phyloP scores from a whole-genome alignment of 345 rosid genomes.

The Citrus inodora region DNA sequence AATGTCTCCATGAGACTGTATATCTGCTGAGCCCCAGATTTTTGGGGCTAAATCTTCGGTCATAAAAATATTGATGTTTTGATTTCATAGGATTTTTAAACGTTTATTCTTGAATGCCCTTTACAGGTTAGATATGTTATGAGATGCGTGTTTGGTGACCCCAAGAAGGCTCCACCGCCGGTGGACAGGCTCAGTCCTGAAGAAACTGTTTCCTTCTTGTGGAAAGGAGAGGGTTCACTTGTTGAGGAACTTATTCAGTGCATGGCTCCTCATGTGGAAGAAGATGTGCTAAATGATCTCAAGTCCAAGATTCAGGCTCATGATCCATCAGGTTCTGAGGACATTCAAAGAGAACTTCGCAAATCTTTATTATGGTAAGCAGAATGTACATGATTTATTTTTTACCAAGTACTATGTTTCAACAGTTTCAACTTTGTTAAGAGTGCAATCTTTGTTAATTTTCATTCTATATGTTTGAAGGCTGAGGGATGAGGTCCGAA shows the following conservation, averaged over 20 bases:
- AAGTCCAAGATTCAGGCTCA: conserved; percentile 64
- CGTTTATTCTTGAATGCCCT: conserved; percentile 1
- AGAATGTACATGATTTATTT: conserved; percentile 13
- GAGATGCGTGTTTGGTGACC: conserved; percentile 88
- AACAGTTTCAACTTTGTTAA: conserved; percentile 1
- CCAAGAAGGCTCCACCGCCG: conserved; percentile 96
- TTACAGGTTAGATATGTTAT: conserved; percentile 92
- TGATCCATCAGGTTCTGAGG: conserved; percentile 67
- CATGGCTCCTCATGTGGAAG: conserved; percentile 76
- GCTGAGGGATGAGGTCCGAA: conserved; percentile 93
- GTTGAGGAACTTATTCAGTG: conserved; percentile 85
- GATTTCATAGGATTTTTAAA: not conserved
- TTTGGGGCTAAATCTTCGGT: conserved; percentile 5
- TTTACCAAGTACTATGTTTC: conserved; percentile 1
- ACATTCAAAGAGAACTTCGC: conserved; percentile 67
- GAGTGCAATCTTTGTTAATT: not conserved
- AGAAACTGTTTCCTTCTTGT: conserved; percentile 64
- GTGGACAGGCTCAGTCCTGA: conserved; percentile 76
- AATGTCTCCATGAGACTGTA: not conserved
- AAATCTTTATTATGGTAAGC: conserved; percentile 88
- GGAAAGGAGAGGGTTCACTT: conserved; percentile 93
- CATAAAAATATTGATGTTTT: not conserved
- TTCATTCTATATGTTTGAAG: conserved; percentile 33
- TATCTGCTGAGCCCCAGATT: not conserved
- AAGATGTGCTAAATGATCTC: conserved; percentile 53